Conservation (phyloP, 371 early-diverging fungal genomes). For the Mucor racemosus region DNA sequence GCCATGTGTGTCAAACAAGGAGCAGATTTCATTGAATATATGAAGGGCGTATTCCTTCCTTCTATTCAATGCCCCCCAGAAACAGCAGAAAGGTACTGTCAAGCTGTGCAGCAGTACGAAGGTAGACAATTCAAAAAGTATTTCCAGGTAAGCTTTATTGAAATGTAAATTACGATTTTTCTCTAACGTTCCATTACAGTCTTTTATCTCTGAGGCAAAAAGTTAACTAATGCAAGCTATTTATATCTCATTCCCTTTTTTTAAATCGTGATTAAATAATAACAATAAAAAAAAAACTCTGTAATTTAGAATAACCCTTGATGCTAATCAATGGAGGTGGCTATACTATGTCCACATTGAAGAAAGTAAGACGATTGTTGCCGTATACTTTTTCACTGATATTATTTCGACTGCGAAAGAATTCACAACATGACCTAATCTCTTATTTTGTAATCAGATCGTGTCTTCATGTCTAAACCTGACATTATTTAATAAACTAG, state of each 20-base stretch:
- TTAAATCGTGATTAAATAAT: background rate
- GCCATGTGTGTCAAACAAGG: constrained; percentile 69
- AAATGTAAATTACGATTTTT: background rate
- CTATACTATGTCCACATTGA: no score
- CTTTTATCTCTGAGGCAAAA: constrained; percentile 24
- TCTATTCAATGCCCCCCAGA: constrained; percentile 73
- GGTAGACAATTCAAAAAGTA: constrained; percentile 70
- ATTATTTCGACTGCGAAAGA: no score
- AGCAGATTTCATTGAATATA: constrained; percentile 65
- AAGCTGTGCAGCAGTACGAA: constrained; percentile 71
- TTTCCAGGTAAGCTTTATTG: constrained; percentile 63
- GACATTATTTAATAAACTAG: no score
- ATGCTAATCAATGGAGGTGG: no score
- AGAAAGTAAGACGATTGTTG: no score
- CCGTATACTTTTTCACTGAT: no score
- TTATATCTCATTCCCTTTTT: background rate
- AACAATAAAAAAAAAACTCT: background rate
- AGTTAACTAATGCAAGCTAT: constrained; percentile 9
- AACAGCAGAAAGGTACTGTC: constrained; percentile 64
- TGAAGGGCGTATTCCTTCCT: constrained; percentile 68
- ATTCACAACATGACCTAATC: no score
- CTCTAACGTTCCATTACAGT: constrained; percentile 4
- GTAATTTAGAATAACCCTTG: constrained; percentile 1
- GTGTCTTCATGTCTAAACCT: no score
- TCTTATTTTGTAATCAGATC: no score